Base-by-base conservation (phyloP, 2,329 filamentous ascomycete species). In the Paradendryphiella salina region DNA sequence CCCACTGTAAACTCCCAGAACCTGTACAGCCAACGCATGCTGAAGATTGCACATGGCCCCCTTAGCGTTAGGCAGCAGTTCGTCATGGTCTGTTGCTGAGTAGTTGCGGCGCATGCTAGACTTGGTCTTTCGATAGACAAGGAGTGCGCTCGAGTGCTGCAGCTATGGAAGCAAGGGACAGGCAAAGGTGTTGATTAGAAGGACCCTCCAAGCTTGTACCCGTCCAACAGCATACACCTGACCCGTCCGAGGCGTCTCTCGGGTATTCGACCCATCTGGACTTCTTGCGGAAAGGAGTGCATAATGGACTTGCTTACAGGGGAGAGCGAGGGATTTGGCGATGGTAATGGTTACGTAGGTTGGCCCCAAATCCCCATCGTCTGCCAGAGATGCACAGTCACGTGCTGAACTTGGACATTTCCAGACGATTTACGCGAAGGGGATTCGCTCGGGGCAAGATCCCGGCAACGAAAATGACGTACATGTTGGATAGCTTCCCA, bases 1-100 rank as follows among this genome's bases (percentile, higher is more conserved):
- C 21, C 79, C 80, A 46, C 75, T 77, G 65, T 81, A 82, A 57
- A 84, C 64, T 1, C 82, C 82, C 14, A 84, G 73, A 18, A 83
- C 79, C 1, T 74, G 80, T 32, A 83, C 60, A 56, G 83, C 76
- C 49, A 84, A 66, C 14, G 14, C 33, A 17, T 48, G 31, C 17
- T 20, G 36, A 3, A 14, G 5, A 67, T 51, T 31, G 11, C 33
- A 20, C 10, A 21, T 35, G 28, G 10, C 32, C 9, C 28, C 9
- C 21, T 14, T 41, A 20, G 7, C 11, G 15, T 48, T 37, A 11
- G 3, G 35, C 1, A 36, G 10, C 15, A 26, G 36, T 9, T 41
- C 8, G 28, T 34, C 50, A 48, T 43, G 33, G 17, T 54, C 43
- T 36, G 37, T 54, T 35, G 47, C 54, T 54, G 52, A 63, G 47